Evolutionary conservation across 192 early-diverging fungal genomes (phyloP), one percentile per base, ranked within the genome.

Genomic region (Coemansia sp.): DNA sequence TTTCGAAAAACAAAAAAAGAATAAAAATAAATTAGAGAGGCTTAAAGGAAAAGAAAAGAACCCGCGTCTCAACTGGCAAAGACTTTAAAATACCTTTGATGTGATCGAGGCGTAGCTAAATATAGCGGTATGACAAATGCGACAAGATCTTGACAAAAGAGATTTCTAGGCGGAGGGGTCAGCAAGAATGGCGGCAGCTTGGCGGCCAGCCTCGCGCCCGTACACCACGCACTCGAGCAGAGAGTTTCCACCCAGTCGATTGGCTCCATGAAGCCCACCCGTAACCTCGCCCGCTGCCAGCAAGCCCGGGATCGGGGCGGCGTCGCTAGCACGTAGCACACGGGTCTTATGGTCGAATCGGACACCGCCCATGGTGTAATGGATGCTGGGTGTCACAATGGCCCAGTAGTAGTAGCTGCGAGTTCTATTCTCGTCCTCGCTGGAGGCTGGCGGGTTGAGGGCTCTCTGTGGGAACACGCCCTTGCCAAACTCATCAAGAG

Each of bases 211-310:
- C 48, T 94, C 93, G 69, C 95, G 91, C 25, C 95, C 95, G 85
- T 90, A 97, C 45, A 97, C 95, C 13, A 96, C 94, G 71, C 95
- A 97, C 53, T 92, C 94, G 48, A 97, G 82, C n/a, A 97, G 83
- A 33, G 94, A 96, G 55, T 90, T 91, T 47, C 95, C 95, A 66
- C 91, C 95, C 18, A 97, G 89, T 77, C 95, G 93, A 85, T 97
- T 97, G 61, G 94, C 94, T 45, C 95, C 95, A 70, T 97, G 95
- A 35, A 97, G 91, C 73, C 95, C 95, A 70, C 95, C 95, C 56
- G 92, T 92, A 73, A 97, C 90, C 78, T 97, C 95, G 77, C 95
- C 94, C 65, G 90, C 89, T 28, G 91, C 95, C 68, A 93, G 91
- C 48, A 95, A 82, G 73, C 94, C 94, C 31, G 92, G 88, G 41